Conservation (phyloP, 1,284 basidiomycete species). For the Leccinum holopus region DNA sequence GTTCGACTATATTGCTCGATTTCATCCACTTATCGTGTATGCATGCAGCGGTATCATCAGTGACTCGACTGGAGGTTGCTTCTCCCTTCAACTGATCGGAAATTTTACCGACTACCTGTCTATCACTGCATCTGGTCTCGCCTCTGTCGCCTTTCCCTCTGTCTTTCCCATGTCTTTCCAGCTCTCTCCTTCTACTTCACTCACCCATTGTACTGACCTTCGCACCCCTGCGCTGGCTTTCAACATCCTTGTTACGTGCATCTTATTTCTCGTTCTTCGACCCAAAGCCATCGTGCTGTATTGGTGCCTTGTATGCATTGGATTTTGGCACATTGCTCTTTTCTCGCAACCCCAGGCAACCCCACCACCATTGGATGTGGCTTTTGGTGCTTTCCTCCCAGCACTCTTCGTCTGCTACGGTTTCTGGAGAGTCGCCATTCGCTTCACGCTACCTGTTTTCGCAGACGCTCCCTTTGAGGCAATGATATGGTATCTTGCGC, state of each 20-base stretch:
- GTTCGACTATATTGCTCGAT: slow-evolving; percentile 26
- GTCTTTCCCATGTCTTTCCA: slow-evolving; percentile 66
- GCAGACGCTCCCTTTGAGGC: slow-evolving; percentile 68
- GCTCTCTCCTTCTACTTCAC: slow-evolving; percentile 46
- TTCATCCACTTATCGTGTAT: slow-evolving; percentile 4
- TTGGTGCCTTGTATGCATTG: slow-evolving; percentile 81
- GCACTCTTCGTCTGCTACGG: slow-evolving; percentile 76
- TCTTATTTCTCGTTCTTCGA: slow-evolving; percentile 72
- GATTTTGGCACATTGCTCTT: slow-evolving; percentile 84
- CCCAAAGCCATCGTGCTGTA: slow-evolving; percentile 70
- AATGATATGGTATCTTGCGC: slow-evolving; percentile 70
- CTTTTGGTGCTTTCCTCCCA: slow-evolving; percentile 78
- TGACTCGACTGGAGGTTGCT: slow-evolving; percentile 73
- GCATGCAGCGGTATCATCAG: slow-evolving; percentile 62
- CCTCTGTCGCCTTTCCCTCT: slow-evolving; percentile 71
- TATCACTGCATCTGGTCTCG: slow-evolving; percentile 59
- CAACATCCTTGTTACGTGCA: slow-evolving; percentile 64
- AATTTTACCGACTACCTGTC: slow-evolving; percentile 71
- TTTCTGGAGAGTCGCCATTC: slow-evolving; percentile 76
- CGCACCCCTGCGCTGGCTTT: slow-evolving; percentile 67
- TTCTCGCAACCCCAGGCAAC: slow-evolving; percentile 74
- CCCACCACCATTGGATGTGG: slow-evolving; percentile 67
- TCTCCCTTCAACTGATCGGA: slow-evolving; percentile 64
- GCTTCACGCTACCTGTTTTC: slow-evolving; percentile 76
- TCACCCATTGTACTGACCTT: slow-evolving; percentile 70